Evolutionary conservation across 1,284 basidiomycete genomes (phyloP).

Genomic region (Tylopilus orsonianus): DNA sequence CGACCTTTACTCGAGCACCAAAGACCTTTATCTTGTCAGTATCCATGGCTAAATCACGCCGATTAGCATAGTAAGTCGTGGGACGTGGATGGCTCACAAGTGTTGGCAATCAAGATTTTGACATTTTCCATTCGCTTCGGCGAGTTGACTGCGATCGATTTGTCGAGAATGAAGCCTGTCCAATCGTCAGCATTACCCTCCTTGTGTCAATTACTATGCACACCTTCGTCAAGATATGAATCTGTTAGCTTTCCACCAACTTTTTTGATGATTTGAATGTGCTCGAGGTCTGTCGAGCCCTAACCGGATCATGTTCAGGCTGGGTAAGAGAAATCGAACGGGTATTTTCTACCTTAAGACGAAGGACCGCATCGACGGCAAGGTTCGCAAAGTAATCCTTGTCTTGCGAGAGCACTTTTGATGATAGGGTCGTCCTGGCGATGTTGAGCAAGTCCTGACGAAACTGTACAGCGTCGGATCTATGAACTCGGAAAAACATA

Average conservation of each 20-base stretch:
- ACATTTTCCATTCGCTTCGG: slow-evolving; percentile 94
- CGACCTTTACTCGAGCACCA: slow-evolving; percentile 94
- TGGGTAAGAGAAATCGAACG: neutral
- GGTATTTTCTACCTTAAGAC: slow-evolving; percentile 68
- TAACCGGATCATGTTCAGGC: slow-evolving; percentile 31
- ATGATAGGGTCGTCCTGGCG: slow-evolving; percentile 92
- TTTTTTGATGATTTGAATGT: slow-evolving; percentile 99
- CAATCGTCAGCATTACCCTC: neutral
- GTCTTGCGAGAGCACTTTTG: slow-evolving; percentile 96
- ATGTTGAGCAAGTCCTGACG: slow-evolving; percentile 94
- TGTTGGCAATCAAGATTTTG: slow-evolving; percentile 97
- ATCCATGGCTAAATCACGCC: slow-evolving; percentile 83
- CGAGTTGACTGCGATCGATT: slow-evolving; percentile 92
- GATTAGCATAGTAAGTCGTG: neutral
- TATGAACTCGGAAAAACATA: slow-evolving; percentile 28
- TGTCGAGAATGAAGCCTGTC: slow-evolving; percentile 95
- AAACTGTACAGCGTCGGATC: slow-evolving; percentile 75
- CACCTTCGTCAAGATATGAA: slow-evolving; percentile 96
- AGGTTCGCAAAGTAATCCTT: slow-evolving; percentile 99
- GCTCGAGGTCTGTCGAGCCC: slow-evolving; percentile 96
- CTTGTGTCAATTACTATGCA: neutral
- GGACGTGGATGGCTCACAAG: slow-evolving; percentile 57
- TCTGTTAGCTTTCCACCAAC: slow-evolving; percentile 98
- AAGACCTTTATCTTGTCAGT: slow-evolving; percentile 99
- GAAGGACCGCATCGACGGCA: slow-evolving; percentile 94